Evolutionary conservation across 306 rosid species (phyloP).

Genomic region (Astragalus glycyphyllos): DNA sequence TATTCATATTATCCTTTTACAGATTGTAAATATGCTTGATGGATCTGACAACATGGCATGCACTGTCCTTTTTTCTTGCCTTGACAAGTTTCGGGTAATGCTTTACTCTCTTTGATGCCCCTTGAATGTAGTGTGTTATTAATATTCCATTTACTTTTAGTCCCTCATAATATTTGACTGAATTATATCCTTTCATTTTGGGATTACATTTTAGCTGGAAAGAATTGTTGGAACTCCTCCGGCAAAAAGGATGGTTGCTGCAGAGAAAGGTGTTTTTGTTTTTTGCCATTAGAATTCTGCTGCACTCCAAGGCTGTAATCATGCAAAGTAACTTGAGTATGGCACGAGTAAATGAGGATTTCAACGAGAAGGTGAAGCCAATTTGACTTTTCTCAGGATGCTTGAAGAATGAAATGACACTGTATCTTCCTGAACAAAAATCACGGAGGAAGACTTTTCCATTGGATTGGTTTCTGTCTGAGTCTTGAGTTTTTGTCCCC

Average conservation of each 20-base stretch:
- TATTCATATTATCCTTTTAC: conserved; percentile 35
- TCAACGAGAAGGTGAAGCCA: conserved; percentile 1
- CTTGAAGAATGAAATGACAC: neutral
- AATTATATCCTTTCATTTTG: neutral
- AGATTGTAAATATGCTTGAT: conserved; percentile 85
- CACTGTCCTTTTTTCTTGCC: conserved; percentile 75
- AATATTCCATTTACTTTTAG: conserved; percentile 1
- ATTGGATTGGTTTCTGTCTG: neutral
- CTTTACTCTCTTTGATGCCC: conserved; percentile 30
- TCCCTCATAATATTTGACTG: neutral
- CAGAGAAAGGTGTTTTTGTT: conserved; percentile 55
- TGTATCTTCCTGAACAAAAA: neutral
- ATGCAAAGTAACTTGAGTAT: neutral
- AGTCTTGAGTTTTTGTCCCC: neutral
- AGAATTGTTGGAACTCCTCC: conserved; percentile 54
- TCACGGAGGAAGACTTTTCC: neutral
- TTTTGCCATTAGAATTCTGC: conserved; percentile 43
- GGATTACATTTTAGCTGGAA: conserved; percentile 48
- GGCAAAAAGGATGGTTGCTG: conserved; percentile 48
- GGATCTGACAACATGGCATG: conserved; percentile 64
- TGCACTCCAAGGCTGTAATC: neutral
- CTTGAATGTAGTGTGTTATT: conserved; percentile 2
- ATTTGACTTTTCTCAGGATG: conserved; percentile 12
- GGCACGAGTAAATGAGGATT: conserved; percentile 1
- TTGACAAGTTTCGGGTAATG: conserved; percentile 78